Evolutionary conservation across 1,284 basidiomycete genomes (phyloP).

Genomic region (Boletus hoseneyae): DNA sequence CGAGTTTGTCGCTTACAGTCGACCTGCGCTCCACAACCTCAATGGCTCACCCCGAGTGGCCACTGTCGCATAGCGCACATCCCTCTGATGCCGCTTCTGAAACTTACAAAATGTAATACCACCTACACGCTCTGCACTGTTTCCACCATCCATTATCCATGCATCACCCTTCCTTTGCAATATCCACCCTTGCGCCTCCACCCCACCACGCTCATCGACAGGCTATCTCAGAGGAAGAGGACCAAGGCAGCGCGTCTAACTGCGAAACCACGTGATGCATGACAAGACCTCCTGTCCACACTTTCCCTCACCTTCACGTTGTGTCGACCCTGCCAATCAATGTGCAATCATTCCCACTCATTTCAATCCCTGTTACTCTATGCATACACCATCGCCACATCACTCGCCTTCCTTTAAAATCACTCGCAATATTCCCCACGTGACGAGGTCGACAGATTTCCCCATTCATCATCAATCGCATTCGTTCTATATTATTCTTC

Average conservation of each 20-base stretch:
- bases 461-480: conserved; percentile 38
- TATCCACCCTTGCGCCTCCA: conserved; percentile 49
- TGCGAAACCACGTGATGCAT: conserved; percentile 27
- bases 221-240: conserved; percentile 37
- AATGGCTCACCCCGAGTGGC: conserved; percentile 44
- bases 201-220: conserved; percentile 46
- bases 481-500: conserved; percentile 74
- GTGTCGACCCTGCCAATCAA: conserved; percentile 34
- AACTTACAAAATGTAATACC: conserved; percentile 75
- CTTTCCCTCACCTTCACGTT: conserved; percentile 23
- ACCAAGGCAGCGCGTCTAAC: conserved; percentile 13
- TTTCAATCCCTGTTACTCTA: conserved; percentile 44
- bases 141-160: conserved; percentile 69
- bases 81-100: conserved; percentile 11
- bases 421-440: conserved; percentile 35
- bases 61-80: conserved; percentile 50
- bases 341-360: conserved; percentile 47
- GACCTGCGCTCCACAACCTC: conserved; percentile 66
- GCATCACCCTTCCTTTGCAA: conserved; percentile 68
- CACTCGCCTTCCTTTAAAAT: conserved; percentile 40
- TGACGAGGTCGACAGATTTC: conserved; percentile 43
- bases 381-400: conserved; percentile 46
- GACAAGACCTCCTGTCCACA: conserved; percentile 10
- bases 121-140: conserved; percentile 57
- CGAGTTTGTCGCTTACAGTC: conserved; percentile 72